Base-by-base conservation (phyloP, 805 yeast genomes). In the Ogataea pini region DNA sequence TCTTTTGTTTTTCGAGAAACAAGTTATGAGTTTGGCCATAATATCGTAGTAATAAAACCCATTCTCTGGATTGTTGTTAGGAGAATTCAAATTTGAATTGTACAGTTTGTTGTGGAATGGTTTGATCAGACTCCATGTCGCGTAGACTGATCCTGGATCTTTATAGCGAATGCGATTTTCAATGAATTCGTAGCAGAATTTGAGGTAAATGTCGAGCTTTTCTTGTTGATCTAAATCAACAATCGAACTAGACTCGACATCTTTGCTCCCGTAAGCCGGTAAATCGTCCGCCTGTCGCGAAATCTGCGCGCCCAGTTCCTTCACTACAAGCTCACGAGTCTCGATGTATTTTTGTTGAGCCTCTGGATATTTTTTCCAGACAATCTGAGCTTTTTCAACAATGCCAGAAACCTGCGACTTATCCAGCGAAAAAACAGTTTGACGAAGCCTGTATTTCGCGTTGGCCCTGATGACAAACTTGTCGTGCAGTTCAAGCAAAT, bases 61-160 rank as follows among this genome's bases (percentile, higher is more conserved):
- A 47, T 66, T 67, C 5, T 51, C 45, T 3, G 49, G 38, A 39
- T 63, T 63, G 43, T 69, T 67, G 36, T 58, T 61, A 17, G 47
- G 45, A 0, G 66, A 52, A 17, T 56, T 42, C 14, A 62, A 39
- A 12, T 51, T 51, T 1, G 64, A 52, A 40, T 62, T 63, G 54
- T 60, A 60, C 14, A 56, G 27, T 39, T 52, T 57, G 32, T 59
- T 56, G 50, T 68, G 72, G 36, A 66, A 64, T 7, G 67, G 65
- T 10, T 55, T 50, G 14, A 68, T 59, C 6, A 55, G 17, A 5
- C 25, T 42, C 72, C 72, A 68, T 2, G 56, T 50, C 7, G 36
- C 43, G 44, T 57, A 68, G 1, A 67, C 64, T 1, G 58, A 33
- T 4, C 60, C 59, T 8, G 60, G 49, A 49, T 68, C 71, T 32